phyloP scores from a whole-genome alignment of 768 basidiomycete genomes.

The Cantharellus cinnabarinus region DNA sequence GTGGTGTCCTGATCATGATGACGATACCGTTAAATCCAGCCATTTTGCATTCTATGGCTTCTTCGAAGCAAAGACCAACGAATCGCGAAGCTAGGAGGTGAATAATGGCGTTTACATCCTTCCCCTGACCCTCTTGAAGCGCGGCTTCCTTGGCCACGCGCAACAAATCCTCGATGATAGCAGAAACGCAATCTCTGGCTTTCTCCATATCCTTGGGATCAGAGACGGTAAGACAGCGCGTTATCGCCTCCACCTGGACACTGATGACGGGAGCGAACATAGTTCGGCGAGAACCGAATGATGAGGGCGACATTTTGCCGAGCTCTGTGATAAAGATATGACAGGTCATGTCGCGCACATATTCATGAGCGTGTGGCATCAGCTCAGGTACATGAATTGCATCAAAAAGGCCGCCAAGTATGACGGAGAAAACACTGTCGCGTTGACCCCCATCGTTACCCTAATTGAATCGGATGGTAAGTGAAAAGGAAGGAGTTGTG shows the following conservation, averaged over 20 bases:
- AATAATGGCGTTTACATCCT: constrained; percentile 36
- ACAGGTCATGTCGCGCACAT: constrained; percentile 45
- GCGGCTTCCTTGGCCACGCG: constrained; percentile 16
- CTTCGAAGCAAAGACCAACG: constrained; percentile 72
- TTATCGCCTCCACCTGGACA: constrained; percentile 47
- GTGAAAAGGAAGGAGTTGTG: not conserved
- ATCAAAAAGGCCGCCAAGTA: constrained; percentile 61
- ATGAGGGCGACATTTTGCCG: constrained; percentile 18
- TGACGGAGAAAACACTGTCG: constrained; percentile 47
- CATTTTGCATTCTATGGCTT: constrained; percentile 73
- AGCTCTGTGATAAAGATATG: constrained; percentile 61
- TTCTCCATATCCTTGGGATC: constrained; percentile 37
- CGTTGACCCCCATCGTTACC: constrained; percentile 52
- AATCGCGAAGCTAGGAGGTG: constrained; percentile 72
- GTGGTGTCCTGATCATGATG: constrained; percentile 51
- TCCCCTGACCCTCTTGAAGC: constrained; percentile 10
- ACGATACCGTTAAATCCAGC: constrained; percentile 77
- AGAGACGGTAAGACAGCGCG: constrained; percentile 52
- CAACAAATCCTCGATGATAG: constrained; percentile 49
- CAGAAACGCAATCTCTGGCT: constrained; percentile 37
- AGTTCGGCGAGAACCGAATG: constrained; percentile 3
- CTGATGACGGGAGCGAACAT: constrained; percentile 16
- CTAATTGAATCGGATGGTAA: constrained; percentile 18
- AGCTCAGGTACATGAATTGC: constrained; percentile 50
- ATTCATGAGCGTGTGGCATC: constrained; percentile 45